Evolutionary conservation across 1,284 basidiomycete species (phyloP).

Genomic region (Trametes versicolor): DNA sequence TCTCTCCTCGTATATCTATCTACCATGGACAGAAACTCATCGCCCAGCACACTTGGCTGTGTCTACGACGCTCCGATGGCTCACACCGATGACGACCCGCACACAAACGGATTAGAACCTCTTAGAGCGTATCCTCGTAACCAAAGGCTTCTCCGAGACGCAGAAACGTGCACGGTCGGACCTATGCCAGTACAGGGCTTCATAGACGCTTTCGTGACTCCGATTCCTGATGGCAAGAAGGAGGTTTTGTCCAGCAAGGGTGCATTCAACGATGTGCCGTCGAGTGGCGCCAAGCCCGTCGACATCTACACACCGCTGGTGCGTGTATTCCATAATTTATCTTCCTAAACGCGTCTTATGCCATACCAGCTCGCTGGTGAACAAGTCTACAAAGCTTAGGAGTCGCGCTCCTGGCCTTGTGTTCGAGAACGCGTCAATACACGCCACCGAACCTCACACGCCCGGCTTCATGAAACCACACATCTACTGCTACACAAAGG

Average conservation of each 20-base stretch:
- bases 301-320: conserved; percentile 12
- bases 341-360: too few species aligned
- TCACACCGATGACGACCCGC: not conserved
- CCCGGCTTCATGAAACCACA: conserved; percentile 21
- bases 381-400: conserved; percentile 10
- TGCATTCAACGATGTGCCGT: conserved; percentile 5
- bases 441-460: not conserved
- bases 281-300: not conserved
- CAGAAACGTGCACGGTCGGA: conserved; percentile 1
- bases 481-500: conserved; percentile 12
- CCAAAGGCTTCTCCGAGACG: not conserved
- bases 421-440: conserved; percentile 12
- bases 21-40: too few species aligned
- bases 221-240: not conserved
- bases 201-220: conserved; percentile 1
- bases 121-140: not conserved
- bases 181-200: conserved; percentile 10
- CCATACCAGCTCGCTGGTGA: conserved; percentile 2
- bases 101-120: conserved; percentile 1
- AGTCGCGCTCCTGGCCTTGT: conserved; percentile 14
- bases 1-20: too few species aligned
- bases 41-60: not conserved
- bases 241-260: not conserved
- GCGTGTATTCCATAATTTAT: not conserved
- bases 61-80: conserved; percentile 11